A percentile compares a stretch with the other conserved stretches of the same genome.
These are phyloP conservation scores for Eurotiales sp. DNA, from an alignment of 2,329 filamentous ascomycete species.

Conservation along the genomic window DNA sequence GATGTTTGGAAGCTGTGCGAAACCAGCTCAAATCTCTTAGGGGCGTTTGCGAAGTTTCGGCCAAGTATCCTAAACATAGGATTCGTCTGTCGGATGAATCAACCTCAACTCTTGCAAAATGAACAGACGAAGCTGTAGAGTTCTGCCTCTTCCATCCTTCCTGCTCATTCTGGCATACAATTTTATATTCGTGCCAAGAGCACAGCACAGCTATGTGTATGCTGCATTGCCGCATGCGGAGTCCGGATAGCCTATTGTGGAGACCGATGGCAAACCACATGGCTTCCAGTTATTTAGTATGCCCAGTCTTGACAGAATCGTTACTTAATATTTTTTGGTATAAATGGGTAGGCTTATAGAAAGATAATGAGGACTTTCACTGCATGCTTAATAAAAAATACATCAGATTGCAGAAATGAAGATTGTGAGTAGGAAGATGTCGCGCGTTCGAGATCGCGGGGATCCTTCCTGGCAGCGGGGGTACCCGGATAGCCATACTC, in stretches of 20 bases:
- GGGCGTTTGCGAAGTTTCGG: not conserved
- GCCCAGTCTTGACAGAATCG: no score
- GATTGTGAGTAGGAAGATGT: no score
- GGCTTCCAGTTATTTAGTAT: not conserved
- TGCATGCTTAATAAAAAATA: no score
- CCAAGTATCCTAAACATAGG: not conserved
- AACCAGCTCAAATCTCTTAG: not conserved
- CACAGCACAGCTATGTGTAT: not conserved
- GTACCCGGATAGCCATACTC: not conserved
- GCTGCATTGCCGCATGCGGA: not conserved
- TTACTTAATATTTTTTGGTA: no score
- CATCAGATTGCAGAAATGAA: no score
- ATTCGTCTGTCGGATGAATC: not conserved
- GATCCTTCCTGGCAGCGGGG: no score
- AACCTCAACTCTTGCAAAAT: not conserved
- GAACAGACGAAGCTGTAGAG: not conserved
- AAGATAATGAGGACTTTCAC: no score
- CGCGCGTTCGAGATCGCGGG: no score
- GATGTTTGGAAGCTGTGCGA: not conserved
- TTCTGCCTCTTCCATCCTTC: not conserved
- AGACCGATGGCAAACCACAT: not conserved
- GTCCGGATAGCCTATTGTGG: not conserved
- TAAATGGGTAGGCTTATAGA: no score
- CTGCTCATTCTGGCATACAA: not conserved
- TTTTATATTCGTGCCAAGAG: constrained; percentile 1